A percentile compares a stretch with the other conserved stretches of the same genome.
These are phyloP conservation scores for Gynandropsis gynandra DNA, from an alignment of 345 rosid species.

Conservation along the genomic window DNA sequence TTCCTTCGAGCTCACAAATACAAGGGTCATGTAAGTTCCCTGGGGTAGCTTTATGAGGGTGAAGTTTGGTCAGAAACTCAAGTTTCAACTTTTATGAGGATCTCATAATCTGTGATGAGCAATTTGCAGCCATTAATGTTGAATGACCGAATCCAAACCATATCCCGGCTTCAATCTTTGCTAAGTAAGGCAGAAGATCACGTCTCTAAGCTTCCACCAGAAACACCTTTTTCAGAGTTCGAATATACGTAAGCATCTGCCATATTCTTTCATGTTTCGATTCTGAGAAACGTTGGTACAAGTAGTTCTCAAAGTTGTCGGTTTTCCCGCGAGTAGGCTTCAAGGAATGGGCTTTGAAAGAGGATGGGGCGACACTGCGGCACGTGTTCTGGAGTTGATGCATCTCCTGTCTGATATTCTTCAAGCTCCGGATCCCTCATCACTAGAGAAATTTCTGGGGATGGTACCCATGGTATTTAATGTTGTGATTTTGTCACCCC, in stretches of 20 bases:
- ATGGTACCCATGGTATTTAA: conserved; percentile 90
- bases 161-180: conserved; percentile 54
- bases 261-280: neutral
- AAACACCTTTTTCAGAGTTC: conserved; percentile 64
- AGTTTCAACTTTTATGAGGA: neutral
- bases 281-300: neutral
- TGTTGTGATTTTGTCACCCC: conserved; percentile 91
- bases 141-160: conserved; percentile 73
- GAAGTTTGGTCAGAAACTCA: neutral
- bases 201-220: conserved; percentile 63
- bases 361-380: conserved; percentile 99
- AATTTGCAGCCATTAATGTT: conserved; percentile 69
- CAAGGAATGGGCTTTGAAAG: conserved; percentile 98
- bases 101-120: neutral
- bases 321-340: conserved; percentile 30
- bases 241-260: conserved; percentile 44
- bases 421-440: conserved; percentile 95
- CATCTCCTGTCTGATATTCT: conserved; percentile 86
- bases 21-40: conserved; percentile 78
- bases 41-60: neutral
- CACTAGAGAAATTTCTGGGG: conserved; percentile 90
- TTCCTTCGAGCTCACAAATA: conserved; percentile 78
- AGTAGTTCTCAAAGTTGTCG: neutral
- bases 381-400: conserved; percentile 61
- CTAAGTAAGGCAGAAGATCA: conserved; percentile 83